Conservation (phyloP, 2,329 filamentous ascomycete genomes). For the Davidsoniella eucalypti region DNA sequence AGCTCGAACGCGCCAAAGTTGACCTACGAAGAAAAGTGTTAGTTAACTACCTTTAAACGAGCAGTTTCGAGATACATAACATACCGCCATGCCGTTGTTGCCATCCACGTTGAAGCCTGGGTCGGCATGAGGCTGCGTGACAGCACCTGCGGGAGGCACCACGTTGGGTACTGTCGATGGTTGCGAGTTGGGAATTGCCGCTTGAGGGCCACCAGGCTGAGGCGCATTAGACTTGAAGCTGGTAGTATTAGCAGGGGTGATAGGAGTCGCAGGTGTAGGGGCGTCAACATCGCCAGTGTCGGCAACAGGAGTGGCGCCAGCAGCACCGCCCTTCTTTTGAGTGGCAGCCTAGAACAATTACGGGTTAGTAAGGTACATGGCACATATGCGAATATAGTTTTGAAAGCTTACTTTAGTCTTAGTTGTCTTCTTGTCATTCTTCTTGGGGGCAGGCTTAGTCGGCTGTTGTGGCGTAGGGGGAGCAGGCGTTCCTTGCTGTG, state of each 20-base stretch:
- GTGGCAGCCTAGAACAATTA: constrained; percentile 28
- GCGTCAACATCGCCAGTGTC: constrained; percentile 42
- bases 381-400: not conserved
- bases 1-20: constrained; percentile 36
- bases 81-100: constrained; percentile 5
- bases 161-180: constrained; percentile 19
- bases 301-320: constrained; percentile 38
- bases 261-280: constrained; percentile 45
- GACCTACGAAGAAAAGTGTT: constrained; percentile 18
- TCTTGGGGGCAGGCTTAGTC: constrained; percentile 61
- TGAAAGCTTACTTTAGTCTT: constrained; percentile 46
- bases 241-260: constrained; percentile 38
- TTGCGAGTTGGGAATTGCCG: constrained; percentile 16
- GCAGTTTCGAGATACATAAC: constrained; percentile 23
- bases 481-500: constrained; percentile 44
- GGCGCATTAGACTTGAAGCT: constrained; percentile 29
- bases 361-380: constrained; percentile 2
- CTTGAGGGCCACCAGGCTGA: constrained; percentile 17
- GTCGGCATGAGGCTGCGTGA: constrained; percentile 30
- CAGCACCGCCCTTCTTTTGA: constrained; percentile 45
- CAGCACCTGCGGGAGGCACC: constrained; percentile 26
- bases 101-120: constrained; percentile 16
- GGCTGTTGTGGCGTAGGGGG: constrained; percentile 61
- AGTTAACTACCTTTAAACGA: not conserved
- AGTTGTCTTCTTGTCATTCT: constrained; percentile 51